phyloP scores from a whole-genome alignment of 2,329 filamentous ascomycete genomes.

The Beauveria caledonica region DNA sequence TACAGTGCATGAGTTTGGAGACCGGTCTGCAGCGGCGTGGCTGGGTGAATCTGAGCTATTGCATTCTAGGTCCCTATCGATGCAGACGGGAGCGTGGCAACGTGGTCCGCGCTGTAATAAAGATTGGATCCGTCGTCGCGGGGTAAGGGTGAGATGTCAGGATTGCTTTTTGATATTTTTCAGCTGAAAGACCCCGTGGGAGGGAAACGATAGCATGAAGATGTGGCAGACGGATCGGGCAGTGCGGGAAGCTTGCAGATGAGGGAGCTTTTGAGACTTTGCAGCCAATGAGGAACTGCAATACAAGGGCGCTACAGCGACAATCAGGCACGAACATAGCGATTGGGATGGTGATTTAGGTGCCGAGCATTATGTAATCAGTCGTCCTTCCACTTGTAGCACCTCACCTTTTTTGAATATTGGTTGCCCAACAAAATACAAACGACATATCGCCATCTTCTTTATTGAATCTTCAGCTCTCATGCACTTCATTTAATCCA shows the following conservation, averaged over 20 bases:
- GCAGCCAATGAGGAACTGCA: neutral
- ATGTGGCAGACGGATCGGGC: neutral
- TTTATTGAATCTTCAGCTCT: neutral
- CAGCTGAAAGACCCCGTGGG: neutral
- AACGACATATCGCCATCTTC: neutral
- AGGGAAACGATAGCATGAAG: neutral
- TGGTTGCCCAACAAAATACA: neutral
- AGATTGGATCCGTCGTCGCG: neutral
- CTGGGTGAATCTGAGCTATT: slow-evolving; percentile 6
- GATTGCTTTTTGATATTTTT: neutral
- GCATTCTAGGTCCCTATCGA: slow-evolving; percentile 1
- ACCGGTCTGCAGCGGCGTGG: neutral
- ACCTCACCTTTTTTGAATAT: too few species aligned
- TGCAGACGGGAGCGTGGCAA: neutral
- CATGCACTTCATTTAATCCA: neutral
- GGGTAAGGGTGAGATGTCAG: neutral
- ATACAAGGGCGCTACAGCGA: too few species aligned
- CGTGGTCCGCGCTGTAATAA: neutral
- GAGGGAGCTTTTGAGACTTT: neutral
- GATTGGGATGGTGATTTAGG: too few species aligned
- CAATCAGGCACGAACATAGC: too few species aligned
- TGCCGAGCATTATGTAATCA: too few species aligned
- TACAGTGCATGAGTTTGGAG: neutral
- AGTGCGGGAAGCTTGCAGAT: neutral
- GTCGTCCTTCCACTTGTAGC: too few species aligned